phyloP scores from a whole-genome alignment of 805 yeast genomes.

The Kuraishia molischiana region DNA sequence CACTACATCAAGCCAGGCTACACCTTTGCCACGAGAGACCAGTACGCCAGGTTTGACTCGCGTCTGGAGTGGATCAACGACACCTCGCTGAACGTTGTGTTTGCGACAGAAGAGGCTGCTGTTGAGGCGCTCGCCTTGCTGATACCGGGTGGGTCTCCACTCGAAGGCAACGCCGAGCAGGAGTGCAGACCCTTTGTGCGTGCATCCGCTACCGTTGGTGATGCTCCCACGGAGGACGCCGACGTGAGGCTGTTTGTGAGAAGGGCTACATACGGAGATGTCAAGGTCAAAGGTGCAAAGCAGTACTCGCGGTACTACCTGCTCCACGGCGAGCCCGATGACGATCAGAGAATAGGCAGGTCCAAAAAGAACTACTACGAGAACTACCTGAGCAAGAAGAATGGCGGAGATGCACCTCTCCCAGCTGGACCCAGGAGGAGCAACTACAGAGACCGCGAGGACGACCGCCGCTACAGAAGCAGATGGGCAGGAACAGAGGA shows the following conservation, averaged over 20 bases:
- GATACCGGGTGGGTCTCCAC: not conserved
- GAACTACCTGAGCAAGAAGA: conserved; percentile 4
- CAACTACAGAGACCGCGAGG: conserved; percentile 5
- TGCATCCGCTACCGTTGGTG: not conserved
- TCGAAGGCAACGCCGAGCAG: not conserved
- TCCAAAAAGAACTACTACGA: conserved; percentile 6
- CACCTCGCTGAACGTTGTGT: conserved; percentile 43
- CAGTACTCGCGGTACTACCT: conserved; percentile 55
- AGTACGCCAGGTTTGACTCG: conserved; percentile 21
- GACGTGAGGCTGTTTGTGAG: conserved; percentile 30
- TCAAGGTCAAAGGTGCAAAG: conserved; percentile 46
- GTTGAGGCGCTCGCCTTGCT: conserved; percentile 10
- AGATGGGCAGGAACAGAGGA: conserved; percentile 11
- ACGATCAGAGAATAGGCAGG: conserved; percentile 17
- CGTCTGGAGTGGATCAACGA: conserved; percentile 63
- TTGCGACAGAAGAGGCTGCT: conserved; percentile 23
- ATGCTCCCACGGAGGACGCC: conserved; percentile 5
- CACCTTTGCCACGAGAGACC: conserved; percentile 16
- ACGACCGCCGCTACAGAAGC: conserved; percentile 1
- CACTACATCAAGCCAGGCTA: conserved; percentile 26
- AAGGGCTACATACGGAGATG: conserved; percentile 42
- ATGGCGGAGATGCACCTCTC: not conserved
- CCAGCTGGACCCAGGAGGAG: not conserved
- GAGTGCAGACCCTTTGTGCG: not conserved
- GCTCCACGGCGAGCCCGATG: conserved; percentile 62